phyloP scores from a whole-genome alignment of 1,284 basidiomycete species.

The Cryptococcus sp. region DNA sequence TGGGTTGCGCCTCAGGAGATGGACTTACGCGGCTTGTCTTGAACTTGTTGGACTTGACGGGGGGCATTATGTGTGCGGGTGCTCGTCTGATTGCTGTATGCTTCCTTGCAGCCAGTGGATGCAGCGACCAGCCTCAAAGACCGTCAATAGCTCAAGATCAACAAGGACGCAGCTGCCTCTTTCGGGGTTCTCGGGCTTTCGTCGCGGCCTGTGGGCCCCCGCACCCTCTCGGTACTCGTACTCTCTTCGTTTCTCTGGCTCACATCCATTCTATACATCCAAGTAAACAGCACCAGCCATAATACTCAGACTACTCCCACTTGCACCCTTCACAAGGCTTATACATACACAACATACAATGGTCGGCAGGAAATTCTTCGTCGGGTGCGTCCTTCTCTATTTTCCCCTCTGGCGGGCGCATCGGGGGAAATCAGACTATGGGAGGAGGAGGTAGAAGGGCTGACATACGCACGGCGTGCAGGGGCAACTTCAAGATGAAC shows the following conservation, averaged over 20 bases:
- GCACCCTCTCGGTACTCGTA: neutral
- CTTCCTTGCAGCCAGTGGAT: neutral
- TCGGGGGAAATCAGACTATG: neutral
- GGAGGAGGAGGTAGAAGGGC: neutral
- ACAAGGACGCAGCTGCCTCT: neutral
- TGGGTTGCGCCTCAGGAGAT: neutral
- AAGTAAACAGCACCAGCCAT: neutral
- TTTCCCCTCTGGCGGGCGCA: too few species aligned
- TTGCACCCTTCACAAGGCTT: neutral
- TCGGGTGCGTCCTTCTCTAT: slow-evolving; percentile 33
- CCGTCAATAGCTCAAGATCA: neutral
- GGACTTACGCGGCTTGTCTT: slow-evolving; percentile 38
- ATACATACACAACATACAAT: slow-evolving; percentile 25
- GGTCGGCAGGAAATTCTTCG: slow-evolving; percentile 44
- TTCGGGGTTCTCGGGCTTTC: slow-evolving; percentile 6
- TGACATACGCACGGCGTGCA: slow-evolving; percentile 49
- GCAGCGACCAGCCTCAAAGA: neutral
- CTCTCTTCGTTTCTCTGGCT: neutral
- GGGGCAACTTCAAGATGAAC: slow-evolving; percentile 96
- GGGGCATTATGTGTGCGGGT: slow-evolving; percentile 10
- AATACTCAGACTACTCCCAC: neutral
- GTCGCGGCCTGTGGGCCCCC: neutral
- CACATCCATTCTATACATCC: neutral
- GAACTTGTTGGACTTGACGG: slow-evolving; percentile 27
- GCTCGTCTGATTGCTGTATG: neutral